Conservation (phyloP, 2,329 filamentous ascomycete species). For the Xylariales sp. region DNA sequence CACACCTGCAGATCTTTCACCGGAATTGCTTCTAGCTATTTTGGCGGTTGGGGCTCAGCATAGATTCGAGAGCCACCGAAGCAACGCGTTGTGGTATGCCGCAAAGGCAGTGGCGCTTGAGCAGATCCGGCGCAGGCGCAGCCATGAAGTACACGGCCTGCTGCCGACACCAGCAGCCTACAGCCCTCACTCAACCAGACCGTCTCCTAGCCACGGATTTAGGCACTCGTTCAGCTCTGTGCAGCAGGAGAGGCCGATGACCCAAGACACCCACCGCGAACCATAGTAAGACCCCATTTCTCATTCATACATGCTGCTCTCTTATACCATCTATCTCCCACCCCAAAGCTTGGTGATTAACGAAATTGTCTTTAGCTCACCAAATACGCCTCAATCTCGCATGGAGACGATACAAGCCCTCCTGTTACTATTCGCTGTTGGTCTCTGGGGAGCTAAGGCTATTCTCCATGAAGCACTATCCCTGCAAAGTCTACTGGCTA, state of each 20-base stretch:
- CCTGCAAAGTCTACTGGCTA: slow-evolving; percentile 53
- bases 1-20: slow-evolving; percentile 57
- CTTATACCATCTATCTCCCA: too few relatives aligned
- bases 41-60: slow-evolving; percentile 65
- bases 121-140: slow-evolving; percentile 54
- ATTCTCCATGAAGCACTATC: slow-evolving; percentile 57
- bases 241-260: slow-evolving; percentile 51
- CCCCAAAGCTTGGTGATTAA: too few relatives aligned
- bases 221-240: slow-evolving; percentile 56
- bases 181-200: slow-evolving; percentile 55
- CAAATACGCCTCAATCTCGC: slow-evolving; percentile 54
- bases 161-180: slow-evolving; percentile 54
- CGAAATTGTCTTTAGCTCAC: slow-evolving; percentile 34
- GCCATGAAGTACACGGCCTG: slow-evolving; percentile 51
- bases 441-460: slow-evolving; percentile 57
- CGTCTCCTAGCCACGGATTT: slow-evolving; percentile 53
- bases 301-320: slow-evolving; percentile 2
- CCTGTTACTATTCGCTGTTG: slow-evolving; percentile 55
- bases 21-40: slow-evolving; percentile 64
- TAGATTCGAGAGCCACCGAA: slow-evolving; percentile 55
- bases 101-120: slow-evolving; percentile 54
- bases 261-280: slow-evolving; percentile 55
- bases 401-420: slow-evolving; percentile 64
- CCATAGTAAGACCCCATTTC: slow-evolving; percentile 44
- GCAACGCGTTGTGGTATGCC: slow-evolving; percentile 58